A percentile compares a stretch with the other conserved stretches of the same genome.
These are phyloP conservation scores for Furcasterigmium furcatum DNA, from an alignment of 2,329 filamentous ascomycete species.

Conservation along the genomic window DNA sequence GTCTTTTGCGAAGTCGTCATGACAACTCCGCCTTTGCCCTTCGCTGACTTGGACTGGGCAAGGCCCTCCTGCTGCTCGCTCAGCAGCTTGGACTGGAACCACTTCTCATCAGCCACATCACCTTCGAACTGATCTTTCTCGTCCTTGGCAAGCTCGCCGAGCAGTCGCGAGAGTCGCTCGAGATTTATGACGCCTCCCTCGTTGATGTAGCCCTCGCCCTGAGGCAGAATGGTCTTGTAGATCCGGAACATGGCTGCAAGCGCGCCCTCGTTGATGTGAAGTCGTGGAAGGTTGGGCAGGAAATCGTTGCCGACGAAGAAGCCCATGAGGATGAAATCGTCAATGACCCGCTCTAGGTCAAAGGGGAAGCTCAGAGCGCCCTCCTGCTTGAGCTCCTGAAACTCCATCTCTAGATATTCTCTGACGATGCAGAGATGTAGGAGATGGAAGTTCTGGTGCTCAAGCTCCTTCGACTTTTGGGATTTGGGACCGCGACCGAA, in stretches of 20 bases:
- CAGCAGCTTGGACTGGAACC: conserved; percentile 85
- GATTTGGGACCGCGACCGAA: conserved; percentile 85
- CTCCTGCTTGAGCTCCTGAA: conserved; percentile 81
- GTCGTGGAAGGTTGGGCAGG: conserved; percentile 88
- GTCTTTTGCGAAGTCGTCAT: conserved; percentile 79
- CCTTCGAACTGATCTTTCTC: conserved; percentile 92
- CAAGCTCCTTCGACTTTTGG: conserved; percentile 84
- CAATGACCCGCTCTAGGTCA: conserved; percentile 93
- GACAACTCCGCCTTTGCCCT: conserved; percentile 53
- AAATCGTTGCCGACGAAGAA: conserved; percentile 99
- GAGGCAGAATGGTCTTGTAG: conserved; percentile 87
- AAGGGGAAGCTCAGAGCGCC: conserved; percentile 74
- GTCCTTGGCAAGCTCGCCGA: conserved; percentile 82
- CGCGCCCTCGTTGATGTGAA: conserved; percentile 98
- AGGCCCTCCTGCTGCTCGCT: conserved; percentile 58
- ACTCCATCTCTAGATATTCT: conserved; percentile 95
- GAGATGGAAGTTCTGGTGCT: conserved; percentile 98
- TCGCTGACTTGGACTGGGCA: conserved; percentile 41
- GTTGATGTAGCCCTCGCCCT: conserved; percentile 92
- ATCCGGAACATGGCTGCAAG: conserved; percentile 95
- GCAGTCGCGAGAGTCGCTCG: conserved; percentile 68
- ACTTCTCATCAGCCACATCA: conserved; percentile 83
- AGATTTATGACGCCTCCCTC: conserved; percentile 92
- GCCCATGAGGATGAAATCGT: conserved; percentile 99
- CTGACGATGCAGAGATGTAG: conserved; percentile 97